Evolutionary conservation across 208 protist genomes (phyloP).

Genomic region (Histomonas meleagridis): DNA sequence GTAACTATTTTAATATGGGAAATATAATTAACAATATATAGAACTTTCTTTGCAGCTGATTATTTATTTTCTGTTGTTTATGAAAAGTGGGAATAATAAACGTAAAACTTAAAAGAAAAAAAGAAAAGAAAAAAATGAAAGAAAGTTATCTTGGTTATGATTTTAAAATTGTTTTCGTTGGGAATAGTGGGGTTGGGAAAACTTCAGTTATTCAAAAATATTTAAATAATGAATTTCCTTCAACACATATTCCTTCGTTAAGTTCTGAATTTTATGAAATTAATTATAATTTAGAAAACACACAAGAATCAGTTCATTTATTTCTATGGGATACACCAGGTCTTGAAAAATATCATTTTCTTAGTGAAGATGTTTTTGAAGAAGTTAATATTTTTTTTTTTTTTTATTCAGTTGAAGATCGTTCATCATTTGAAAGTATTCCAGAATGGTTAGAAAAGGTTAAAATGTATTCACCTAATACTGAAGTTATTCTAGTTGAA

Average conservation of each 20-base stretch:
- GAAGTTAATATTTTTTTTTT: background rate
- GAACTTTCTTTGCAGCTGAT: too few species aligned
- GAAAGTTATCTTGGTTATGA: background rate
- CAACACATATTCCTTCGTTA: background rate
- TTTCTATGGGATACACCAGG: conserved; percentile 25
- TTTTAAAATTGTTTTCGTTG: conserved; percentile 7
- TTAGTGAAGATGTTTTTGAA: background rate
- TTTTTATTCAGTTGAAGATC: background rate
- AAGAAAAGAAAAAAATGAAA: too few species aligned
- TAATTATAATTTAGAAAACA: background rate
- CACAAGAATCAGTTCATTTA: background rate
- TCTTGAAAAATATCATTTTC: background rate
- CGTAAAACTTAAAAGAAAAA: too few species aligned
- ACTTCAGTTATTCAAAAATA: background rate
- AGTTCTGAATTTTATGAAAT: conserved; percentile 16
- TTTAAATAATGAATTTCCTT: background rate
- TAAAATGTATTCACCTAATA: background rate
- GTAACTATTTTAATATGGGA: too few species aligned
- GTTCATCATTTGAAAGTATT: background rate
- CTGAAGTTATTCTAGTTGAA: background rate
- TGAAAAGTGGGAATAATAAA: too few species aligned
- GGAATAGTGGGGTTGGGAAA: conserved; percentile 17
- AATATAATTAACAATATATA: too few species aligned
- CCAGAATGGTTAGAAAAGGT: background rate
- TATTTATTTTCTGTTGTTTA: too few species aligned